Evolutionary conservation across 1,139 yeast genomes (phyloP), one percentile per base, ranked within the genome.

Genomic region (Sugiyamaella grinbergsii): DNA sequence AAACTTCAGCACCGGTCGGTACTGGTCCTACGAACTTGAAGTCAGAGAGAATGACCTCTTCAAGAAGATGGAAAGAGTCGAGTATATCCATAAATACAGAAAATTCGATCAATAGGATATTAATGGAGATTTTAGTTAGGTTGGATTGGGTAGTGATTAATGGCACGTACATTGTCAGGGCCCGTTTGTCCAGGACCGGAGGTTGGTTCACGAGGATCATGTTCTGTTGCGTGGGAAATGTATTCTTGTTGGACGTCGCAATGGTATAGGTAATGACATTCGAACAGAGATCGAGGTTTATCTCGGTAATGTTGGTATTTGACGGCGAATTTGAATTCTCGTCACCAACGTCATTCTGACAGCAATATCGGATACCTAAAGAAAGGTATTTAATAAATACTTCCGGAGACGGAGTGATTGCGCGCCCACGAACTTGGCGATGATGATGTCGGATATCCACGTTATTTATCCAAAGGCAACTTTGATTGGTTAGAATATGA

Each of bases 401-500:
- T 22, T 32, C 20, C 4, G 20, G 29, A 3, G 46, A 29, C 13
- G 45, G 45, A 3, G 7, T 19, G 19, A n/a, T 36, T 11, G 15
- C n/a, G 18, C 15, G 39, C 4, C 18, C 42, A 11, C 39, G 10
- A 6, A 19, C 20, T 18, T 36, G 5, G 19, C n/a, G 5, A 11
- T 26, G 31, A 24, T 3, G 15, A 4, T 37, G 22, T 1, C 46
- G 46, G 20, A 42, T 32, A 32, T 42, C 46, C 7, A 42, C 32
- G 18, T 22, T 22, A 32, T 42, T 29, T 20, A 13, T 32, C 46
- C 46, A 42, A 13, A 42, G 32, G n/a, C 38, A 32, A 20, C 23
- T 6, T 19, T 42, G 46, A 29, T 32, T 42, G 23, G 46, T 19
- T 32, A 42, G 20, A 20, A 42, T 23, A 19, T 15, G 28, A 20